Evolutionary conservation across 2,329 filamentous ascomycete species (phyloP).

Genomic region (Esteya vermicola): DNA sequence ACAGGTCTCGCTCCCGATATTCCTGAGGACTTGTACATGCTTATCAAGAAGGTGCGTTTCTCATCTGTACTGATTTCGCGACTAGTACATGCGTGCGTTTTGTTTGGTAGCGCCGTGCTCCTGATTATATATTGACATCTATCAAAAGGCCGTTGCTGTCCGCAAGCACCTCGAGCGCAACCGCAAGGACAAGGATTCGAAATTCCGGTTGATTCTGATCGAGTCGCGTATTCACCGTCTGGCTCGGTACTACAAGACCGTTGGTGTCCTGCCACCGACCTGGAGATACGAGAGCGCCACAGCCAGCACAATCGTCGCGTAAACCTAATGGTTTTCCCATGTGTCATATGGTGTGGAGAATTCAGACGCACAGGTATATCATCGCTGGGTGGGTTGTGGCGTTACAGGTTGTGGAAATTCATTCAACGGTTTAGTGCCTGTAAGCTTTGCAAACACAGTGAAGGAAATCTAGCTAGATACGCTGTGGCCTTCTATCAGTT

Average conservation of each 20-base stretch:
- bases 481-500: neutral
- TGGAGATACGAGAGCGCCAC: constrained; percentile 99
- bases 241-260: constrained; percentile 93
- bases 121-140: too few species aligned
- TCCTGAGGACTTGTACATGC: constrained; percentile 99
- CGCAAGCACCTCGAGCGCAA: constrained; percentile 99
- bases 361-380: too few species aligned
- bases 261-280: constrained; percentile 69
- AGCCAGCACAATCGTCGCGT: constrained; percentile 85
- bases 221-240: constrained; percentile 99
- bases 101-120: too few species aligned
- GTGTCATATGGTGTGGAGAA: too few species aligned
- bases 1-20: constrained; percentile 97
- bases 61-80: neutral
- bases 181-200: constrained; percentile 99
- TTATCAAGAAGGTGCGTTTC: constrained; percentile 90
- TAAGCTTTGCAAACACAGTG: neutral
- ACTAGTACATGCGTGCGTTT: too few species aligned
- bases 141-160: constrained; percentile 95
- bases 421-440: neutral
- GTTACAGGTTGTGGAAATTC: neutral
- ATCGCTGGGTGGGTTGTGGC: neutral
- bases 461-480: neutral
- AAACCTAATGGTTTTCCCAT: too few species aligned
- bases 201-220: constrained; percentile 99